Evolutionary conservation across 225 moss, liverwort and hornwort species (phyloP), one percentile per base, ranked within the genome.

Genomic region (Physcomitrellopsis africana): DNA sequence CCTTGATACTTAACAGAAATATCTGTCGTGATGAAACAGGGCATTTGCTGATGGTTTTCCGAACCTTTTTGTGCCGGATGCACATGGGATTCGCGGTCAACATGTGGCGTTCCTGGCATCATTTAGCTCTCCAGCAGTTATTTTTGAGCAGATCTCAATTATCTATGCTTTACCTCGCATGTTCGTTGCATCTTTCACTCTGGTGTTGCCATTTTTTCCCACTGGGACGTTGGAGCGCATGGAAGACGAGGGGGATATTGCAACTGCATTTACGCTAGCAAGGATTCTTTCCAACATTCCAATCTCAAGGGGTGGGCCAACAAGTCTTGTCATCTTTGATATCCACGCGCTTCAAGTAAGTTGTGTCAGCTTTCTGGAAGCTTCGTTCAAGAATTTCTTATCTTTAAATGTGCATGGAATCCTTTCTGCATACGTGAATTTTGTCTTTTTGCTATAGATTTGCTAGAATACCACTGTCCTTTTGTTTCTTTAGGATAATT

Each of bases 161-260:
- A 95, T 99, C 10, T 99, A 99, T 51, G 92, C 97, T 65, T 89
- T 99, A 78, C 97, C 97, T 29, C 89, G 95, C 59, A 95, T 95
- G 97, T 99, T 99, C 52, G 97, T 95, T 65, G 82, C 95, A n/a
- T 99, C 97, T 10, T 99, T 99, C 68, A 99, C 97, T 69, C 81
- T 99, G 70, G 97, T 99, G 3, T 84, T 99, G 72, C 97, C 97
- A 3, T 99, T 99, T 77, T 99, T 99, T 63, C 97, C 97, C 9
- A 99, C 97, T 56, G 97, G 97, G 48, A 99, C 97, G 12, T 84
- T 99, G 80, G 97, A 99, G 84, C 93, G 97, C 58, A 99, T 99
- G 97, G 97, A 99, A 71, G 97, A 99, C 27, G 97, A 99, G 71
- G 97, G 97, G 10, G 97, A 99, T 71, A 93, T 99, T 77, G 97